Evolutionary conservation across 345 rosid species (phyloP), one percentile per base, ranked within the genome.

Genomic region (Hevea brasiliensis): DNA sequence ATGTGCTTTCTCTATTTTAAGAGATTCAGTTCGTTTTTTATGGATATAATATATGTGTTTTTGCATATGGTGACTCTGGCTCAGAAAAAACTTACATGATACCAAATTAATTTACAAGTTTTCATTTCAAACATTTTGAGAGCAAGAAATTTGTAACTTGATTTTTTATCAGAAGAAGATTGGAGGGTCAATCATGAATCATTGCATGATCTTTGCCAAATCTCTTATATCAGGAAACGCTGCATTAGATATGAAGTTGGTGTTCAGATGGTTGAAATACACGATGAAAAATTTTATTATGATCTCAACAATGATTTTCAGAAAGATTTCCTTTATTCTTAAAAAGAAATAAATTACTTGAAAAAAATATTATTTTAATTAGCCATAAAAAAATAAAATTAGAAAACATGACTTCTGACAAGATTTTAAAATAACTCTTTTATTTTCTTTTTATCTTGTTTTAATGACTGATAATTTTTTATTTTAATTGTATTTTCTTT

Each of bases 71-170:
- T 56, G 98, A 95, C 86, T 92, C 98, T 21, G 99, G 99, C 13
- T 95, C 99, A 11, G 99, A 98, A 62, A 95, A 95, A 85, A 95
- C 99, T 57, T 95, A 92, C 72, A 95, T 95, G 99, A 98, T 92
- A 77, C 29, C 79, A 13, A 44, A 59, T 59, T 65, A 51, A 21
- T 68, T 61, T 61, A 60, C 56, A 44, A 75, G 29, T 69, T 61
- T 66, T 2, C 15, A 44, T 47, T 70, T 27, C 60, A 67, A n/a
- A 57, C 64, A 40, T 24, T 72, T 77, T 47, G 21, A 67, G 11
- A 37, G 44, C 70, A 8, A 70, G 70, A 61, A 68, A 62, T 50
- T 50, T 74, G 17, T 40, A 98, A 72, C 99, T 98, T 71, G 85
- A 65, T 81, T 54, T 87, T 59, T 70, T 88, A 56, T 91, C 97